Evolutionary conservation across 345 rosid genomes (phyloP).

Genomic region (Moricandia moricandioides): DNA sequence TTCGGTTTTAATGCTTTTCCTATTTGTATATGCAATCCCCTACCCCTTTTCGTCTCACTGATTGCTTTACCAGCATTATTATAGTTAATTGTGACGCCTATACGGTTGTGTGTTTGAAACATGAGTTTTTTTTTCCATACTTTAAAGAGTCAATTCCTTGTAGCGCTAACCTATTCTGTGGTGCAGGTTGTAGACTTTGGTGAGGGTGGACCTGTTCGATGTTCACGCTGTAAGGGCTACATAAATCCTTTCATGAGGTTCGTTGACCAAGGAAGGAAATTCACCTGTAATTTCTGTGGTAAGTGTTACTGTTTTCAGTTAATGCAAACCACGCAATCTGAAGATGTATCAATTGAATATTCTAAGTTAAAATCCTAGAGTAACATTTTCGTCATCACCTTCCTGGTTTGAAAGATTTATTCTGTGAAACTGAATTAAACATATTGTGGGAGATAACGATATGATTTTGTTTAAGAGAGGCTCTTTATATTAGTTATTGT

Average conservation of each 20-base stretch:
- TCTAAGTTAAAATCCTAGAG: slow-evolving; percentile 5
- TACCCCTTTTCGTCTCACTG: background rate
- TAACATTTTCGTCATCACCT: slow-evolving; percentile 15
- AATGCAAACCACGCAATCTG: background rate
- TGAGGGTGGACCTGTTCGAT: slow-evolving; percentile 85
- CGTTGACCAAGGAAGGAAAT: slow-evolving; percentile 83
- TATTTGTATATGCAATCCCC: background rate
- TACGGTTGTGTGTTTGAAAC: slow-evolving; percentile 6
- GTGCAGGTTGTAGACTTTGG: slow-evolving; percentile 88
- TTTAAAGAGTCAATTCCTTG: slow-evolving; percentile 2
- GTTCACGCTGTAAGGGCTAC: slow-evolving; percentile 94
- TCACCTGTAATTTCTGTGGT: slow-evolving; percentile 87
- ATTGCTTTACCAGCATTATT: background rate
- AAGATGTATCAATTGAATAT: slow-evolving; percentile 14
- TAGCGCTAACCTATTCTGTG: slow-evolving; percentile 22
- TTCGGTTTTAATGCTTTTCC: background rate
- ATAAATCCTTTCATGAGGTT: slow-evolving; percentile 93
- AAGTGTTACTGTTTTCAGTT: slow-evolving; percentile 34
- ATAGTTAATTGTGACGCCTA: slow-evolving; percentile 8
- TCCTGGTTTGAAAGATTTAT: background rate
- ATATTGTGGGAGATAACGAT: background rate
- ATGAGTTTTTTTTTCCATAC: slow-evolving; percentile 1
- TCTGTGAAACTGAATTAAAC: slow-evolving; percentile 13
- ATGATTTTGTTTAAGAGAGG: slow-evolving; percentile 11
- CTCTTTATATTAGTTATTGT: background rate